Base-by-base conservation (phyloP, 139 green algal genomes). In the Micromonas commoda region DNA sequence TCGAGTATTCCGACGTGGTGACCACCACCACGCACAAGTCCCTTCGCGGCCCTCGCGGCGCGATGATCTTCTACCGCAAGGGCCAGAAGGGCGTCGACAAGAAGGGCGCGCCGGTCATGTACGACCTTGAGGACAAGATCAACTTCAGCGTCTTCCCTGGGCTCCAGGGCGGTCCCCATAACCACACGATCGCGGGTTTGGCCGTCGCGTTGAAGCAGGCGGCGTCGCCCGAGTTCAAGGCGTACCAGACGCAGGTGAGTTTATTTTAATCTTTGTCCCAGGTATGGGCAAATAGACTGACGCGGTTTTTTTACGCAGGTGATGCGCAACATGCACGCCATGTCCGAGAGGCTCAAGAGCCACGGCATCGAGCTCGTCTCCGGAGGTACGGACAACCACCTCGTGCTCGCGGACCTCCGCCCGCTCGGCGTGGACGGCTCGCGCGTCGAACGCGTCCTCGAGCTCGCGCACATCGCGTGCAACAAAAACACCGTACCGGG, bases 401-500 rank as follows among this genome's bases (percentile, higher is more conserved):
- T 98, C 23, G 88, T 97, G 76, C 89, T 98, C 38, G 88, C 91
- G 1, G 93, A 98, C 85, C 83, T 98, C 45, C 86, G 90, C 45
- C 74, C 74, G 35, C 79, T 91, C 84, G 90, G 91, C 32, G 86
- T 98, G n/a, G 94, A 98, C 76, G 94, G 94, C 34, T 91, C 89
- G 0, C 85, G 93, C 21, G 91, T 94, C 33, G 91, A 96, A 85
- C 84, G 88, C 2, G 92, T 99, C 64, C 80, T 99, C 76, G 95
- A 99, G 86, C 84, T 98, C 64, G 93, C 91, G n/a, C 91, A 97
- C 89, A 97, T 99, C 73, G 92, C 95, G 31, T 88, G 89, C 79
- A 99, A 99, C 90, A 99, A 99, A 88, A 99, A 99, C 94, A 97
- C 93, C 23, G 95, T 99, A 80, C 94, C 95, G 13, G 94, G 94